Percentiles rank a stretch among this genome's conserved stretches.
Evolutionary conservation across 352 stramenopile species (phyloP).

Genomic region (Chrysophaeum taylorii): DNA sequence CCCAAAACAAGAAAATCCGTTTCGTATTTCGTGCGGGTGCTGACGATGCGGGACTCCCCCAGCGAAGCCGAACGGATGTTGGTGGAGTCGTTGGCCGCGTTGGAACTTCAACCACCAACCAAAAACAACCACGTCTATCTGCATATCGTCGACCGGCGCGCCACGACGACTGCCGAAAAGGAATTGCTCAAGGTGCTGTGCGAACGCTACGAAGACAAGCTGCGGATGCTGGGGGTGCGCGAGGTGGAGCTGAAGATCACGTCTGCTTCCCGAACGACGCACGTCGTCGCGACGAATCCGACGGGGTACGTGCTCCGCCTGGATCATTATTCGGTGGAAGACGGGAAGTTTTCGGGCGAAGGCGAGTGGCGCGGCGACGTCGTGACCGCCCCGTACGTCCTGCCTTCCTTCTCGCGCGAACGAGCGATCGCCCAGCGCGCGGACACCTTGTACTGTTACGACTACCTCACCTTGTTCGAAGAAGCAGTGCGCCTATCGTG

Average conservation of each 20-base stretch:
- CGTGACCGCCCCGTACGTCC: slow-evolving; percentile 88
- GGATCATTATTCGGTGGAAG: slow-evolving; percentile 97
- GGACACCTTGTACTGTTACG: slow-evolving; percentile 92
- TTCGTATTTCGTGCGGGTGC: slow-evolving; percentile 91
- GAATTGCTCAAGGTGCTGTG: slow-evolving; percentile 73
- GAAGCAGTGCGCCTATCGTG: slow-evolving; percentile 80
- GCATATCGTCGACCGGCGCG: slow-evolving; percentile 85
- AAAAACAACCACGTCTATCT: slow-evolving; percentile 99
- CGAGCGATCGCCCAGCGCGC: slow-evolving; percentile 72
- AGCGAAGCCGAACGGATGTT: slow-evolving; percentile 87
- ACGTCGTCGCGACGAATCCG: slow-evolving; percentile 89
- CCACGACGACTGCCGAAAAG: neutral
- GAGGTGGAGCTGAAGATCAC: slow-evolving; percentile 95
- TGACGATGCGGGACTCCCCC: slow-evolving; percentile 54
- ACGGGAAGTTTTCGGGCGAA: slow-evolving; percentile 53
- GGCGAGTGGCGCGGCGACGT: slow-evolving; percentile 78
- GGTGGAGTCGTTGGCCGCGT: slow-evolving; percentile 91
- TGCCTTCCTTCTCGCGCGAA: slow-evolving; percentile 82
- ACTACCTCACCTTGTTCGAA: slow-evolving; percentile 97
- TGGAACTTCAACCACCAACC: slow-evolving; percentile 79
- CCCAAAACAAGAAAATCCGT: slow-evolving; percentile 68
- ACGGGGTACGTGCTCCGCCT: slow-evolving; percentile 97
- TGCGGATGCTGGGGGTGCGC: slow-evolving; percentile 78
- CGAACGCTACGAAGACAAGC: slow-evolving; percentile 66
- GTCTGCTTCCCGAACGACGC: slow-evolving; percentile 65